Conservation (phyloP, 169 alveolate genomes). For the Plasmodium cynomolgi region DNA sequence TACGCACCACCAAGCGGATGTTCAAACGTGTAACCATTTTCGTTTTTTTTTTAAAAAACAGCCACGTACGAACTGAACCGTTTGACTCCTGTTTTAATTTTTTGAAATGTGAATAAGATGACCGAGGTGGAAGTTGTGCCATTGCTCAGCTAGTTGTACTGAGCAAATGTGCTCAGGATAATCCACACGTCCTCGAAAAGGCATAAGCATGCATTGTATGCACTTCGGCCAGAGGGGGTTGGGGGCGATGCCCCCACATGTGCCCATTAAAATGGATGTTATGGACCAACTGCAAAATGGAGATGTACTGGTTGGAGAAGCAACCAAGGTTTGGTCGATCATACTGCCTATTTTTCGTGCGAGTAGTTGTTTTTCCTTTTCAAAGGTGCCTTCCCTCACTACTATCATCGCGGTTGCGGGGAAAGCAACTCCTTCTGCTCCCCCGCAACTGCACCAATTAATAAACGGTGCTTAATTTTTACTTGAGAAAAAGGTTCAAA, state of each 20-base stretch:
- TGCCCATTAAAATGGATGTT: neutral
- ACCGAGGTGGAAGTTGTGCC: neutral
- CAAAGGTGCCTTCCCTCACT: neutral
- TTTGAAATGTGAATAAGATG: neutral
- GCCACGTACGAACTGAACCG: neutral
- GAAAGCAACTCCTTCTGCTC: neutral
- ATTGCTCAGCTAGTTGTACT: neutral
- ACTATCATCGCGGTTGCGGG: neutral
- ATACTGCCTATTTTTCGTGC: neutral
- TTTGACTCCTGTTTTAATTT: neutral
- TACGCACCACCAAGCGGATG: neutral
- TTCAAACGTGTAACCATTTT: neutral
- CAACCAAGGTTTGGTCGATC: neutral
- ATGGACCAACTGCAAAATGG: neutral
- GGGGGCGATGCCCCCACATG: neutral
- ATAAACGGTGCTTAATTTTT: neutral
- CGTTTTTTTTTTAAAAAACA: neutral
- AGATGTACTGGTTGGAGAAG: neutral
- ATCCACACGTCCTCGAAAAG: neutral
- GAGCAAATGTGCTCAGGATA: neutral
- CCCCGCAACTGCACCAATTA: neutral
- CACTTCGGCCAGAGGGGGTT: neutral
- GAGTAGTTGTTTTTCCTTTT: neutral
- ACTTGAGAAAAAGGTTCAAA: neutral
- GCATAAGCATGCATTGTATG: neutral